Percentiles rank a stretch among this genome's conserved stretches.
Conservation (phyloP, 1,284 basidiomycete genomes). For the Garcileccinum viscosum region DNA sequence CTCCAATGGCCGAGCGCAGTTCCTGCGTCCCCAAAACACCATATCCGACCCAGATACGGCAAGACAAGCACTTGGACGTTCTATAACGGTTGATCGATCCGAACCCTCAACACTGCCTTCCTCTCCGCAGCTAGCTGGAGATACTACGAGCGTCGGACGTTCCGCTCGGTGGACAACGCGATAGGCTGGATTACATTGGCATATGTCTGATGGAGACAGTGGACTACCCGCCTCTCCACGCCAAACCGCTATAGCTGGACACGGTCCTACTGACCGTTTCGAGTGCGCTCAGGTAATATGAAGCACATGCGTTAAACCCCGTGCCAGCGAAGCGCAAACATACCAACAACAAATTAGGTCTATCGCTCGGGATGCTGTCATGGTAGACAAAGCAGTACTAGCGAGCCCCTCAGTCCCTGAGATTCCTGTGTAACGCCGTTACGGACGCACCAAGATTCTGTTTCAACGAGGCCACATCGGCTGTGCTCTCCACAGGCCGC, state of each 20-base stretch:
- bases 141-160: constrained; percentile 7
- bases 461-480: constrained; percentile 27
- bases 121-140: constrained; percentile 8
- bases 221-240: constrained; percentile 12
- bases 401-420: constrained; percentile 30
- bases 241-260: constrained; percentile 16
- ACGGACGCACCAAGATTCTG: constrained; percentile 11
- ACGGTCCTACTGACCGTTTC: constrained; percentile 17
- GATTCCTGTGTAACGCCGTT: constrained; percentile 19
- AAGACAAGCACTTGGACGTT: neutral
- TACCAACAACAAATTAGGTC: constrained; percentile 13
- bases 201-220: constrained; percentile 13
- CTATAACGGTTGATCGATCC: constrained; percentile 13
- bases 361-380: constrained; percentile 39
- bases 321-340: constrained; percentile 27
- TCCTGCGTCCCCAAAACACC: constrained; percentile 2
- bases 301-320: constrained; percentile 33
- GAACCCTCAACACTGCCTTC: constrained; percentile 24
- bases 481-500: constrained; percentile 26
- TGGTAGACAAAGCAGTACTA: constrained; percentile 25
- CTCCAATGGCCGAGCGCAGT: neutral
- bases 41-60: constrained; percentile 4
- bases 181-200: constrained; percentile 1
- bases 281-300: constrained; percentile 27
- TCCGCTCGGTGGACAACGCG: constrained; percentile 12